Evolutionary conservation across 495 filamentous ascomycete genomes (phyloP).

Genomic region (Xylaria castorea): DNA sequence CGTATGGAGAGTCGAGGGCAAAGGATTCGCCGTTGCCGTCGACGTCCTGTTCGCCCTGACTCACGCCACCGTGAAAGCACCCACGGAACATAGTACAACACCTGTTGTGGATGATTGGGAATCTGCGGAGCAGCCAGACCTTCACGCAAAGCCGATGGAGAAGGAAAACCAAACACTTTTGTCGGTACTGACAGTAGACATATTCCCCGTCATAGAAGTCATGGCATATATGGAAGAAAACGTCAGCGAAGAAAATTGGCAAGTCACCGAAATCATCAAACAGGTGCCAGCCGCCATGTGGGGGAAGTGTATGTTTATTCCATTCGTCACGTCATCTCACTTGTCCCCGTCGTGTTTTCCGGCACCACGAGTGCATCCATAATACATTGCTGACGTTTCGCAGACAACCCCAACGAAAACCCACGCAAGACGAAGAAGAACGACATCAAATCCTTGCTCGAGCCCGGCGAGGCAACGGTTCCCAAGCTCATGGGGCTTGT

Average conservation of each 20-base stretch:
- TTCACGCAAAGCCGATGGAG: neutral
- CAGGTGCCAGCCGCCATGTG: neutral
- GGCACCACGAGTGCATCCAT: neutral
- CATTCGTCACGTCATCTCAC: neutral
- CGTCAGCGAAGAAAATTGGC: neutral
- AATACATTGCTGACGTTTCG: neutral
- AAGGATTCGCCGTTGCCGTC: too few species aligned
- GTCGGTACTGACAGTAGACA: neutral
- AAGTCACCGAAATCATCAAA: neutral
- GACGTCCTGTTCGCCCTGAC: neutral
- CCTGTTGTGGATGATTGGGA: neutral
- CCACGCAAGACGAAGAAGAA: neutral
- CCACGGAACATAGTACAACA: neutral
- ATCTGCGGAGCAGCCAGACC: neutral
- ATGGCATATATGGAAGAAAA: neutral
- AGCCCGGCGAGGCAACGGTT: neutral
- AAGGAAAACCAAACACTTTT: neutral
- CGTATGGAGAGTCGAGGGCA: too few species aligned
- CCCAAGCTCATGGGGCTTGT: neutral
- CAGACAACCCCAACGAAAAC: neutral
- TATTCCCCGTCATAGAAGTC: neutral
- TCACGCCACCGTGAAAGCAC: neutral
- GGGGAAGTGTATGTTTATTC: neutral
- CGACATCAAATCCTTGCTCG: neutral
- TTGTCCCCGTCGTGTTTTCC: neutral